Conservation (phyloP, 1,284 basidiomycete genomes). For the Ceratobasidium sp. region DNA sequence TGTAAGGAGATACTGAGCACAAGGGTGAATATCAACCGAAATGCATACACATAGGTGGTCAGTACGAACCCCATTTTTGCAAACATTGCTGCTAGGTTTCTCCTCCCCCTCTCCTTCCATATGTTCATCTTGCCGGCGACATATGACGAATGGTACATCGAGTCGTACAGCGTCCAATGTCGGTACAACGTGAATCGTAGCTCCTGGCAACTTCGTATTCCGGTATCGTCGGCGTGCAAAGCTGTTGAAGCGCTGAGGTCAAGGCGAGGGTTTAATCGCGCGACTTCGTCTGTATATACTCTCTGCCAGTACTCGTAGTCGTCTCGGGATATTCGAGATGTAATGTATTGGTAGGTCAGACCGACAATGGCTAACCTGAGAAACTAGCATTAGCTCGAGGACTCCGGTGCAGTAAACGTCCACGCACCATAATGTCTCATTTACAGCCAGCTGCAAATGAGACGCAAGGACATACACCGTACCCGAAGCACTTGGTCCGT, state of each 20-base stretch:
- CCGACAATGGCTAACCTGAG: conserved; percentile 92
- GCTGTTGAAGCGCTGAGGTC: conserved; percentile 43
- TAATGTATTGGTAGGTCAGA: conserved; percentile 91
- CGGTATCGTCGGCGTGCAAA: conserved; percentile 76
- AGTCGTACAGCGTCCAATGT: conserved; percentile 98
- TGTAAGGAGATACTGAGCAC: conserved; percentile 83
- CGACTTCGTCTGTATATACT: conserved; percentile 89
- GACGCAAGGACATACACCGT: conserved; percentile 93
- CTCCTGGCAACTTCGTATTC: conserved; percentile 85
- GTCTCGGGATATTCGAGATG: conserved; percentile 87
- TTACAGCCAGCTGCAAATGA: conserved; percentile 89
- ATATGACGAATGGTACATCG: conserved; percentile 98
- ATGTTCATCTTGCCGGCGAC: conserved; percentile 95
- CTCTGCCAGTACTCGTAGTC: conserved; percentile 85
- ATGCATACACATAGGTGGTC: conserved; percentile 27
- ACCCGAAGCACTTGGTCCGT: conserved; percentile 90
- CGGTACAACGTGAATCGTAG: conserved; percentile 94
- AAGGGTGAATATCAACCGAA: conserved; percentile 20
- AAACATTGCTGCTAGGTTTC: conserved; percentile 88
- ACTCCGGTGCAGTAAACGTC: background rate
- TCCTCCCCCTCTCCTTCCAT: conserved; percentile 94
- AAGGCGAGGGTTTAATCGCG: conserved; percentile 79
- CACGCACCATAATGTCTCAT: conserved; percentile 89
- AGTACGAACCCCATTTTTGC: conserved; percentile 96
- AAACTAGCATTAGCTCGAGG: background rate